phyloP scores from a whole-genome alignment of 2,329 filamentous ascomycete species.

The Gremmenia infestans region DNA sequence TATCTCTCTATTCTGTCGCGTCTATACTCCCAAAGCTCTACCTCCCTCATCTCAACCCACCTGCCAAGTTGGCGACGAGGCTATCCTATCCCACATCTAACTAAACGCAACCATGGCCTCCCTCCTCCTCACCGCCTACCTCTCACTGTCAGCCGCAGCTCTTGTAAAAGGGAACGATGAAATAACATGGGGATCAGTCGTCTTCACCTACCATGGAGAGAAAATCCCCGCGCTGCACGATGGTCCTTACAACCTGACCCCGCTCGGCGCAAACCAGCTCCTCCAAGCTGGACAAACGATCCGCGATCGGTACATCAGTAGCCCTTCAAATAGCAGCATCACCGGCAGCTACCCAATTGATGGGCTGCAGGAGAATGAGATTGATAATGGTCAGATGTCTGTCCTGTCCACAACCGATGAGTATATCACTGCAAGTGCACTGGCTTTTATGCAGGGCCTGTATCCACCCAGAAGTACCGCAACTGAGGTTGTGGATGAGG shows the following conservation, averaged over 20 bases:
- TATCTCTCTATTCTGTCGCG: background rate
- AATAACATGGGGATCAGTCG: slow-evolving; percentile 26
- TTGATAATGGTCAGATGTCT: slow-evolving; percentile 45
- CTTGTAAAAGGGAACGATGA: slow-evolving; percentile 7
- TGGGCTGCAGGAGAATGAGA: slow-evolving; percentile 38
- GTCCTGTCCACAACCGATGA: slow-evolving; percentile 39
- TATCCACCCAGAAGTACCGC: slow-evolving; percentile 58
- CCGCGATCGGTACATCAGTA: slow-evolving; percentile 43
- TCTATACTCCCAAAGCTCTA: background rate
- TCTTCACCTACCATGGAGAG: slow-evolving; percentile 44
- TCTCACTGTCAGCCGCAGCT: slow-evolving; percentile 11
- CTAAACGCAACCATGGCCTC: slow-evolving; percentile 1
- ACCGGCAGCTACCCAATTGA: slow-evolving; percentile 37
- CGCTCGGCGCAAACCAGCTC: slow-evolving; percentile 50
- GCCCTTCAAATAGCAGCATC: slow-evolving; percentile 19
- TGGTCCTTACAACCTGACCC: slow-evolving; percentile 39
- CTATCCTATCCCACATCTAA: background rate
- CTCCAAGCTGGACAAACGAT: slow-evolving; percentile 44
- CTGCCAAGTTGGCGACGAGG: background rate
- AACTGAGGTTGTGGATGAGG: slow-evolving; percentile 11
- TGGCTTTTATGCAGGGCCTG: slow-evolving; percentile 76
- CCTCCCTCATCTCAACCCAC: background rate
- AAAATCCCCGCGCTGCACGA: slow-evolving; percentile 39
- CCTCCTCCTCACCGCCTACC: slow-evolving; percentile 9
- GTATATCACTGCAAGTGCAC: slow-evolving; percentile 60